Percentiles rank a stretch among this genome's conserved stretches.
Evolutionary conservation across 2,329 filamentous ascomycete species (phyloP).

Genomic region (Huntiella omanensis): DNA sequence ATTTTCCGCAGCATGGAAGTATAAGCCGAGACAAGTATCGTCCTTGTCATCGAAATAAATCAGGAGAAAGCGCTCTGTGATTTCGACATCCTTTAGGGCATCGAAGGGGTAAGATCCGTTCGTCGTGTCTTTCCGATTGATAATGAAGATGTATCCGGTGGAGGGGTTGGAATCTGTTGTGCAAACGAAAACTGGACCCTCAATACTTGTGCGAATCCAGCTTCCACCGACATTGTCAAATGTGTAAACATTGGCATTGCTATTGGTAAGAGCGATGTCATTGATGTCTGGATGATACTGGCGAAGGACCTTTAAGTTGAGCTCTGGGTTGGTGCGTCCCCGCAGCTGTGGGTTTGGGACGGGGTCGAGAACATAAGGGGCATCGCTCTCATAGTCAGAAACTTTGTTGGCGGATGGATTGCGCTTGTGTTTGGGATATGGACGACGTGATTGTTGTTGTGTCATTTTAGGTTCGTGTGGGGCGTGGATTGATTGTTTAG

Average conservation of each 20-base stretch:
- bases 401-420: slow-evolving; percentile 23
- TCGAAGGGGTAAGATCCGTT: slow-evolving; percentile 52
- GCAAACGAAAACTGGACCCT: slow-evolving; percentile 68
- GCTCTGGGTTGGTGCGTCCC: slow-evolving; percentile 59
- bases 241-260: slow-evolving; percentile 71
- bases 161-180: background rate
- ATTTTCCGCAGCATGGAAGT: slow-evolving; percentile 30
- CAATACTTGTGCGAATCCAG: slow-evolving; percentile 75
- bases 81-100: slow-evolving; percentile 42
- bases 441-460: slow-evolving; percentile 23
- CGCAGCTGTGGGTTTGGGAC: slow-evolving; percentile 25
- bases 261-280: slow-evolving; percentile 59
- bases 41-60: slow-evolving; percentile 21
- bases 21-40: slow-evolving; percentile 31
- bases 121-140: slow-evolving; percentile 52
- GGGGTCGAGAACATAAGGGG: slow-evolving; percentile 27
- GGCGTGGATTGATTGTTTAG: background rate
- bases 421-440: slow-evolving; percentile 19
- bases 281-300: slow-evolving; percentile 61
- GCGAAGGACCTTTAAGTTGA: slow-evolving; percentile 70
- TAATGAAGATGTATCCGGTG: slow-evolving; percentile 41
- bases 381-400: slow-evolving; percentile 51
- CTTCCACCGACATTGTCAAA: slow-evolving; percentile 44
- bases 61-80: slow-evolving; percentile 36
- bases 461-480: slow-evolving; percentile 20